Percentiles rank a stretch among this genome's conserved stretches.
These are phyloP conservation scores for Croton setiger DNA, from an alignment of 441 rosid species.

Conservation along the genomic window DNA sequence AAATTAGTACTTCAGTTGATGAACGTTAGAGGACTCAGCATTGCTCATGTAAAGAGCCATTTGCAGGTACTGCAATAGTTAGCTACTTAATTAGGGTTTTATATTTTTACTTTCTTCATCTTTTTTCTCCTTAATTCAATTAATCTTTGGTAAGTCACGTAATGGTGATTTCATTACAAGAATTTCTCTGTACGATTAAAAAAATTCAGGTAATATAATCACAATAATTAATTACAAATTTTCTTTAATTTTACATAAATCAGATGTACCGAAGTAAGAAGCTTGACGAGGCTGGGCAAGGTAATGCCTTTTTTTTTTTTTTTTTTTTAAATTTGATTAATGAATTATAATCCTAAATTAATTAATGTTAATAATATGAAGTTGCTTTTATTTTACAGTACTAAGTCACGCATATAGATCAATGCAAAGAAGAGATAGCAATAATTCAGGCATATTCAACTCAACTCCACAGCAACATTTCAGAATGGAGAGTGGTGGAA, in stretches of 20 bases:
- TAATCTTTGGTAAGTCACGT: not conserved
- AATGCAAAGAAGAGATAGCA: conserved; percentile 31
- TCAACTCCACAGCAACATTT: conserved; percentile 32
- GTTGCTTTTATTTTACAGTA: conserved; percentile 27
- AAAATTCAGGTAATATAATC: no score
- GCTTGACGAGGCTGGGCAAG: conserved; percentile 56
- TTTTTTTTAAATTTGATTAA: not conserved
- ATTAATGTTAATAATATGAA: not conserved
- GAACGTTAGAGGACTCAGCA: conserved; percentile 81
- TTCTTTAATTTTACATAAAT: conserved; percentile 1
- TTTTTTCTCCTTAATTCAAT: not conserved
- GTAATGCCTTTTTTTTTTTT: conserved; percentile 23
- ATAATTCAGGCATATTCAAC: conserved; percentile 25
- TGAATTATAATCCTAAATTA: not conserved
- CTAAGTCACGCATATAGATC: conserved; percentile 26
- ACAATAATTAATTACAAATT: not conserved
- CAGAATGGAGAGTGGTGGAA: conserved; percentile 45
- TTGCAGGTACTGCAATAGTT: conserved; percentile 69
- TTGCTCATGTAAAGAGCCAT: conserved; percentile 95
- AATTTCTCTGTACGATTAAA: no score
- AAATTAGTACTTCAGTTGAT: conserved; percentile 83
- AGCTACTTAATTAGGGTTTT: not conserved
- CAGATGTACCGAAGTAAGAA: conserved; percentile 94
- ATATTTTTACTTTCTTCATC: not conserved
- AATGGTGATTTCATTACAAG: no score